Conservation (phyloP, 768 basidiomycete genomes). For the Suillus discolor region DNA sequence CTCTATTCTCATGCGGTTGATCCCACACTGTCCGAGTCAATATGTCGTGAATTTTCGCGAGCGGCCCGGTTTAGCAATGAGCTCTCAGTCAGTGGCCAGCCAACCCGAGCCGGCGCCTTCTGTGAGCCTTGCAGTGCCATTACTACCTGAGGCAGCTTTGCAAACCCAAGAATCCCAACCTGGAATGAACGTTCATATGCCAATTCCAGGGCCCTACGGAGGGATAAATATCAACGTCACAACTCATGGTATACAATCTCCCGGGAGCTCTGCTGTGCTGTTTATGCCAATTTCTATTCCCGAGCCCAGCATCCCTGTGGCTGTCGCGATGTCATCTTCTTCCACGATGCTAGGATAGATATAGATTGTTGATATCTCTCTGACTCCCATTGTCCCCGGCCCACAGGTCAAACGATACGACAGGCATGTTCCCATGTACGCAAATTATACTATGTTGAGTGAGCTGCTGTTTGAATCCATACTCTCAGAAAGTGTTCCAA, state of each 20-base stretch:
- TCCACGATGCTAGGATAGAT: background rate
- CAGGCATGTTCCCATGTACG: background rate
- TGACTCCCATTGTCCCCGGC: background rate
- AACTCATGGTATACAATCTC: too few species aligned
- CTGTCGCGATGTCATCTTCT: too few species aligned
- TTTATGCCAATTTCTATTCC: too few species aligned
- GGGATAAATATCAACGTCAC: background rate
- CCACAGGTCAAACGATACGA: background rate
- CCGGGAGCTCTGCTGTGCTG: too few species aligned
- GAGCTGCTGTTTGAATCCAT: background rate
- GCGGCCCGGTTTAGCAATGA: background rate
- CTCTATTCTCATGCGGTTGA: background rate
- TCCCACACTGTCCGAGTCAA: background rate
- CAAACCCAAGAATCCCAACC: background rate
- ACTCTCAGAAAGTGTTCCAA: too few species aligned
- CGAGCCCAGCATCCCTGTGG: too few species aligned
- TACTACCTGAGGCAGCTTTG: background rate
- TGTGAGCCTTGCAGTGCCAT: background rate
- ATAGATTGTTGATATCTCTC: background rate
- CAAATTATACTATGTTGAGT: background rate
- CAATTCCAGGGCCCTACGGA: background rate
- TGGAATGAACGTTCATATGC: background rate
- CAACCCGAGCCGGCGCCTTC: background rate
- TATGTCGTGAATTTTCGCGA: background rate
- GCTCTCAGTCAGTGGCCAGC: background rate